These are phyloP conservation scores for Fusarium globosum DNA, from an alignment of 2,329 filamentous ascomycete species.

Conservation along the genomic window DNA sequence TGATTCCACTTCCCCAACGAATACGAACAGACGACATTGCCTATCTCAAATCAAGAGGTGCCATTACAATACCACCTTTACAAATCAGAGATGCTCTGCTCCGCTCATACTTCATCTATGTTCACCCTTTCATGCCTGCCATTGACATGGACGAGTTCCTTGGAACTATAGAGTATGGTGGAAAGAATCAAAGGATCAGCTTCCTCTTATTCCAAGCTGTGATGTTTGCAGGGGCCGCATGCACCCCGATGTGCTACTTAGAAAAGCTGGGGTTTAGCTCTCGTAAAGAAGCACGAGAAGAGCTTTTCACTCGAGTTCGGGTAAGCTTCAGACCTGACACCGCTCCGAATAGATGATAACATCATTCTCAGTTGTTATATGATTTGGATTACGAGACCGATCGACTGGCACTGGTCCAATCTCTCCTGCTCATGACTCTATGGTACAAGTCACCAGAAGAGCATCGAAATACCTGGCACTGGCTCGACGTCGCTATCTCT, in stretches of 20 bases:
- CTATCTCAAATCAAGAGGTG: neutral
- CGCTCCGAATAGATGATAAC: too few species aligned
- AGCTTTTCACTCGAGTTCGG: neutral
- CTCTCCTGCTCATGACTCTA: neutral
- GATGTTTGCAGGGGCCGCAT: neutral
- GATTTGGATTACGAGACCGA: neutral
- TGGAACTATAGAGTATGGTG: neutral
- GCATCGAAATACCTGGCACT: neutral
- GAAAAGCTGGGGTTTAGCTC: neutral
- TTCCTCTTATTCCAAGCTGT: neutral
- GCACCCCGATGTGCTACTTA: neutral
- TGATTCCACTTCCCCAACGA: neutral
- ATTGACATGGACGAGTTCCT: neutral
- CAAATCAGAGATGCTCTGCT: neutral
- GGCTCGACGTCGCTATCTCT: neutral
- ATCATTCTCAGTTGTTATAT: neutral
- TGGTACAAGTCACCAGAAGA: neutral
- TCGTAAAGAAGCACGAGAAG: neutral
- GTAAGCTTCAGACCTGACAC: neutral
- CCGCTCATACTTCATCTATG: neutral
- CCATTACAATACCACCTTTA: neutral
- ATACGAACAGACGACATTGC: neutral
- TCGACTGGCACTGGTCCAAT: neutral
- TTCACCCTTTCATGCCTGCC: neutral
- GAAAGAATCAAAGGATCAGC: fast-evolving